Evolutionary conservation across 257 asterid species (phyloP), one percentile per base, ranked within the genome.

Genomic region (Solanum infundibuliforme): DNA sequence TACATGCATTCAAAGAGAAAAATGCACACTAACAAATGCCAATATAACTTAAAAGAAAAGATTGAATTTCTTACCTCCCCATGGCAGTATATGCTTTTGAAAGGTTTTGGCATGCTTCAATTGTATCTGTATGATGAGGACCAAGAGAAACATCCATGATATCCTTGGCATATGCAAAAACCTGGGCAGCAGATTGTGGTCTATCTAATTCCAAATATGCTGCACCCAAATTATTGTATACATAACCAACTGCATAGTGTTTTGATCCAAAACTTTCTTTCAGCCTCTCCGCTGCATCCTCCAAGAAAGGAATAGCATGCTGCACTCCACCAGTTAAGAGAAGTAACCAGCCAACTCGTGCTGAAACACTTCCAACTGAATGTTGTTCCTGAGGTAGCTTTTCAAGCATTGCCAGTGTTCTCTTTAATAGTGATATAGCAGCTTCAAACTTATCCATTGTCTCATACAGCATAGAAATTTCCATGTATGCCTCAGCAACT

Each of bases 71-170:
- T 91, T 89, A 95, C 99, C 97, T 95, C 90, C 92, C 93, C 95
- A 95, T 92, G 83, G 98, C 95, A 73, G 96, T 95, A 90, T 97
- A 95, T n/a, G 99, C 98, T 90, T 92, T 97, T n/a, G 98, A 95
- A 85, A 95, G 95, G 89, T 95, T 97, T 92, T 92, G 95, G 73
- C 94, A 94, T 14, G 98, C 94, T 87, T 95, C 98, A 87, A 95
- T 95, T 12, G 98, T 88, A 86, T 97, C 99, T 10, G 89, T 91
- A 68, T 96, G 99, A 90, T 94, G 95, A 69, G 98, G 99, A 71
- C 98, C 99, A 86, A 95, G 95, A 20, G 99, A 91, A 39, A 95
- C 96, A 86, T 97, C 98, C 98, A 97, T 92, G 89, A 95, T 92
- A 89, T 97, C 99, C 88, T 93, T 97, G 32, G 98, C 98, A 89